These are phyloP conservation scores for Blastocystis sp. DNA, from an alignment of 352 stramenopile species.

Conservation along the genomic window DNA sequence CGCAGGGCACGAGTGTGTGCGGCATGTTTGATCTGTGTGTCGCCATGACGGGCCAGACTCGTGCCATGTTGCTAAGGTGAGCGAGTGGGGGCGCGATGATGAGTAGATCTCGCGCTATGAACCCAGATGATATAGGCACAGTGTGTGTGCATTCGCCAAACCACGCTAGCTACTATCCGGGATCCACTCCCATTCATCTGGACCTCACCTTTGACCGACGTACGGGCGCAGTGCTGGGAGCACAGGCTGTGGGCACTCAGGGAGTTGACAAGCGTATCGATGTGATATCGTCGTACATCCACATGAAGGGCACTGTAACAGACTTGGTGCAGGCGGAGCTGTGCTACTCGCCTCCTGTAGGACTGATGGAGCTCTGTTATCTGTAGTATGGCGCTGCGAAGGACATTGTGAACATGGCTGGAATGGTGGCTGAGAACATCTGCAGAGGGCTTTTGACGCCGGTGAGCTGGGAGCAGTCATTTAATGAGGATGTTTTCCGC, in stretches of 20 bases:
- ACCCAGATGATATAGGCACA: neutral
- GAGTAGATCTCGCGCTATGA: slow-evolving; percentile 3
- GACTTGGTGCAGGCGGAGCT: slow-evolving; percentile 68
- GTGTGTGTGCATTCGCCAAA: slow-evolving; percentile 66
- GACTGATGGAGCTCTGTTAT: neutral
- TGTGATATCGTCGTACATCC: slow-evolving; percentile 68
- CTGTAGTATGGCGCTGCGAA: slow-evolving; percentile 67
- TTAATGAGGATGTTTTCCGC: slow-evolving; percentile 25
- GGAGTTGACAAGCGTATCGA: slow-evolving; percentile 72
- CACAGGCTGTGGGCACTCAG: slow-evolving; percentile 68
- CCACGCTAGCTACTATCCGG: slow-evolving; percentile 70
- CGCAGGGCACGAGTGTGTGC: slow-evolving; percentile 67
- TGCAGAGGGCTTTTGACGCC: neutral
- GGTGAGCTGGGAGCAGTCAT: slow-evolving; percentile 14
- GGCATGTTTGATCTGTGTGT: slow-evolving; percentile 68
- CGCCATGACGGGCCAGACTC: slow-evolving; percentile 68
- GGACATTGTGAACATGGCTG: slow-evolving; percentile 69
- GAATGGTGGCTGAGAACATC: slow-evolving; percentile 67
- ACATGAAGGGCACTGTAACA: slow-evolving; percentile 66
- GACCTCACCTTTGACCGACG: slow-evolving; percentile 68
- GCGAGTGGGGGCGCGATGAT: neutral
- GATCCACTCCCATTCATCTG: slow-evolving; percentile 67
- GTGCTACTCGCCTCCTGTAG: slow-evolving; percentile 68
- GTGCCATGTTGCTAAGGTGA: neutral
- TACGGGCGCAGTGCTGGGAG: slow-evolving; percentile 66